Evolutionary conservation across 148 eudicot genomes (phyloP).

Genomic region (Chenopodium berlandieri): DNA sequence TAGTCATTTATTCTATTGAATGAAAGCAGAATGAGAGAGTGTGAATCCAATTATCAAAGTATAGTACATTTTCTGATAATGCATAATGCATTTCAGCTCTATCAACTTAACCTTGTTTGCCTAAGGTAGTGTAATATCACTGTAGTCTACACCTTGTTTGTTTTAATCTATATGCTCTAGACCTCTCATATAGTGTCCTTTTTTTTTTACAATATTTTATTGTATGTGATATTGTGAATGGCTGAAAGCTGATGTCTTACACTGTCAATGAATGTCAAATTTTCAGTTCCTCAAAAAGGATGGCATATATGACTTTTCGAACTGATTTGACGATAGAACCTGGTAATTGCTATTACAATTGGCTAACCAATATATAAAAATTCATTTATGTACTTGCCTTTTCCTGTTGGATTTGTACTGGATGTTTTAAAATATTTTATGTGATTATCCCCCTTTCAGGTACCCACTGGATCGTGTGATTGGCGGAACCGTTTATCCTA

Average conservation of each 20-base stretch:
- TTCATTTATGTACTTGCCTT: neutral
- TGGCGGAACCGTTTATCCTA: slow-evolving; percentile 98
- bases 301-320: slow-evolving; percentile 95
- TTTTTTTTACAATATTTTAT: neutral
- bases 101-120: neutral
- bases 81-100: neutral
- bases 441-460: slow-evolving; percentile 41
- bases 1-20: neutral
- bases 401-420: slow-evolving; percentile 1
- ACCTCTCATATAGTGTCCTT: neutral
- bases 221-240: slow-evolving; percentile 1
- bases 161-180: neutral
- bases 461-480: slow-evolving; percentile 98
- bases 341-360: slow-evolving; percentile 54
- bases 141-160: neutral
- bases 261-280: neutral
- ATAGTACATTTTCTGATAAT: neutral
- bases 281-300: slow-evolving; percentile 72
- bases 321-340: slow-evolving; percentile 98
- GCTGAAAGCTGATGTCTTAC: slow-evolving; percentile 4
- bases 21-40: neutral
- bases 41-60: neutral
- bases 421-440: neutral
- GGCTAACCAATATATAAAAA: neutral
- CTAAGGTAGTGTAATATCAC: neutral